Base-by-base conservation (phyloP, 768 basidiomycete genomes). In the Phaeotremella skinneri region DNA sequence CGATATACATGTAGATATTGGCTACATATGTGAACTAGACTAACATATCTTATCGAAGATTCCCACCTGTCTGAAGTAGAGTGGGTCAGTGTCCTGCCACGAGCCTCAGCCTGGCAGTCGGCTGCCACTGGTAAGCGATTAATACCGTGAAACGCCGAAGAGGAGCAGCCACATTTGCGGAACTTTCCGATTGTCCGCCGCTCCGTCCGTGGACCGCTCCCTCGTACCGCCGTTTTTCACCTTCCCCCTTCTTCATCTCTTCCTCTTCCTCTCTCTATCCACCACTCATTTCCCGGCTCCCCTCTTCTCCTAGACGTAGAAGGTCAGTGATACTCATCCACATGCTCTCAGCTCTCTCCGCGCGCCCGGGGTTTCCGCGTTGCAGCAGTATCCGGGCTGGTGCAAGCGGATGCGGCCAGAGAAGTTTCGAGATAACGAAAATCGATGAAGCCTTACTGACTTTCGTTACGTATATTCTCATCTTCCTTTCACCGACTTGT, bases 221-320 rank as follows among this genome's bases (percentile, higher is more conserved):
- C 21, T 32, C 52, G 25, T n/a, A 4, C 45, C 27, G 39, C 34
- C 34, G 21, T 54, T 59, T 54, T 31, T 57, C 45, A 29, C 23
- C 31, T 37, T 31, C 23, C 31, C 20, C 39, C 34, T 17, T 43
- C 41, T 26, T 11, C 11, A 30, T 20, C 51, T 9, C 32, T 52
- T 21, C 21, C 39, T 60, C 47, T 43, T 49, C 30, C 41, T 55
- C 54, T 50, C 34, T 52, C 29, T 42, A 21, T 26, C 31, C 57
- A 51, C 49, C 50, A 52, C 57, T 52, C 57, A 26, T 41, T 27
- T 58, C 56, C 34, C 50, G 11, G 13, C 43, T 45, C 50, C 37
- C 50, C 52, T 54, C 52, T 43, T 23, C 25, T 17, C 20, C 23
- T 39, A 16, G 27, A 50, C 20, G 56, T 57, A 57, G 47, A 49